Evolutionary conservation across 1,284 basidiomycete genomes (phyloP).

Genomic region (Moesziomyces sp.): DNA sequence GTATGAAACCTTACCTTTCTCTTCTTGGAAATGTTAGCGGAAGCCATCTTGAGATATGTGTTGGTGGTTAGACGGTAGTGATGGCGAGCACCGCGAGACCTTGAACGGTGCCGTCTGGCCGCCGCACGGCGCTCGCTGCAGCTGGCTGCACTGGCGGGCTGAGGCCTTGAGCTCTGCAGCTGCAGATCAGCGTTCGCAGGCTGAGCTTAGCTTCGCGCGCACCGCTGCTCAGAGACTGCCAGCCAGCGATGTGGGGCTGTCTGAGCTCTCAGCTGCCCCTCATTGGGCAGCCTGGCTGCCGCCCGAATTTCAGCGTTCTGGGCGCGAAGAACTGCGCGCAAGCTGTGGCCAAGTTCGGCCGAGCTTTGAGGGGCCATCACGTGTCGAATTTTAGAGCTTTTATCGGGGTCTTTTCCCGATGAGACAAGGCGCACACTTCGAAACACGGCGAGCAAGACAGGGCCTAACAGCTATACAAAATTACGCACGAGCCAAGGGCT

Average conservation of each 20-base stretch:
- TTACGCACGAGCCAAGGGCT: slow-evolving; percentile 12
- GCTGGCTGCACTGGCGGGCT: background rate
- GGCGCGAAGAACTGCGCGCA: background rate
- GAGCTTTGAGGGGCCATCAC: background rate
- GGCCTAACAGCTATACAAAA: slow-evolving; percentile 3
- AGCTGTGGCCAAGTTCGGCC: background rate
- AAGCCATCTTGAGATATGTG: slow-evolving; percentile 58
- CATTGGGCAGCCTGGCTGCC: background rate
- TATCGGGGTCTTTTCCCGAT: background rate
- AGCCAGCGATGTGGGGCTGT: background rate
- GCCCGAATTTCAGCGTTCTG: background rate
- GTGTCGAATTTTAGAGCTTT: background rate
- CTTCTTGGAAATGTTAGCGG: slow-evolving; percentile 66
- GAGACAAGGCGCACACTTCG: background rate
- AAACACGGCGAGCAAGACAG: too few species aligned
- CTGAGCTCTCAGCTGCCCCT: background rate
- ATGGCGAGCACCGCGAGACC: slow-evolving; percentile 20
- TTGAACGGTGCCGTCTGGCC: slow-evolving; percentile 15
- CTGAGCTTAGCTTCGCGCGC: background rate
- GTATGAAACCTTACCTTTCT: slow-evolving; percentile 59
- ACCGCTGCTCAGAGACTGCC: too few species aligned
- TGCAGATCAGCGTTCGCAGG: background rate
- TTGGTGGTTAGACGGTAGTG: slow-evolving; percentile 35
- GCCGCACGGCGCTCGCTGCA: too few species aligned
- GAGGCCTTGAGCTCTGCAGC: background rate